Evolutionary conservation across 768 basidiomycete species (phyloP).

Genomic region (Mycena chlorophos): DNA sequence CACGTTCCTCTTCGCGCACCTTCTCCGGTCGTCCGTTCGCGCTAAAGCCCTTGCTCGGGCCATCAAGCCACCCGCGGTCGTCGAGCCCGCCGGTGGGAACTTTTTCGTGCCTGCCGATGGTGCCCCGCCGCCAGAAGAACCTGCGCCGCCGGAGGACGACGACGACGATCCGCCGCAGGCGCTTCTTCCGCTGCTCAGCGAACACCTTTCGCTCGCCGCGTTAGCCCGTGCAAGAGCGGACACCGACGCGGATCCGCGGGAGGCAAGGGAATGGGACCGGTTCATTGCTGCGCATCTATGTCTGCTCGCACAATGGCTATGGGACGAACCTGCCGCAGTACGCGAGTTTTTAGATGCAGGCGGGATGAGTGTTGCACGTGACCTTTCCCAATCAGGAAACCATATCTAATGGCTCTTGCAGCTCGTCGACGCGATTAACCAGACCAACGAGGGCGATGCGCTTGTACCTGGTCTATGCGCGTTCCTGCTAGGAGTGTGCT

Average conservation of each 20-base stretch:
- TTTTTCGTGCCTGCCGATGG: conserved; percentile 83
- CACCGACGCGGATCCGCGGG: conserved; percentile 53
- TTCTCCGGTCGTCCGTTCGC: conserved; percentile 66
- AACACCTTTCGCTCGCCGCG: conserved; percentile 86
- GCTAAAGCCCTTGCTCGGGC: conserved; percentile 64
- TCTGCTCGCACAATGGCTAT: conserved; percentile 88
- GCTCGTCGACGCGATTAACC: conserved; percentile 95
- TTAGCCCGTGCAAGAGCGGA: conserved; percentile 71
- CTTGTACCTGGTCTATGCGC: conserved; percentile 88
- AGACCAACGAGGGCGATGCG: conserved; percentile 80
- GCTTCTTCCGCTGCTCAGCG: conserved; percentile 81
- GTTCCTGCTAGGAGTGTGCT: conserved; percentile 90
- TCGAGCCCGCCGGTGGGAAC: conserved; percentile 33
- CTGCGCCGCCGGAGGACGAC: conserved; percentile 37
- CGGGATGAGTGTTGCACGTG: conserved; percentile 83
- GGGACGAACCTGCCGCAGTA: conserved; percentile 91
- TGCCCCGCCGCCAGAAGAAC: conserved; percentile 36
- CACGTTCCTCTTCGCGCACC: conserved; percentile 75
- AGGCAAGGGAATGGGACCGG: conserved; percentile 87
- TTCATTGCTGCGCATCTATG: conserved; percentile 84
- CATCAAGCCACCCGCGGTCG: conserved; percentile 54
- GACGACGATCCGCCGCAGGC: conserved; percentile 69
- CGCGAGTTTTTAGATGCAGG: conserved; percentile 89
- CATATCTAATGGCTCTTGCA: conserved; percentile 29
- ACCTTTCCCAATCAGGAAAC: background rate